A percentile compares a stretch with the other conserved stretches of the same genome.
These are phyloP conservation scores for Fraxinus angustifolia DNA, from an alignment of 305 asterid genomes.

Conservation along the genomic window DNA sequence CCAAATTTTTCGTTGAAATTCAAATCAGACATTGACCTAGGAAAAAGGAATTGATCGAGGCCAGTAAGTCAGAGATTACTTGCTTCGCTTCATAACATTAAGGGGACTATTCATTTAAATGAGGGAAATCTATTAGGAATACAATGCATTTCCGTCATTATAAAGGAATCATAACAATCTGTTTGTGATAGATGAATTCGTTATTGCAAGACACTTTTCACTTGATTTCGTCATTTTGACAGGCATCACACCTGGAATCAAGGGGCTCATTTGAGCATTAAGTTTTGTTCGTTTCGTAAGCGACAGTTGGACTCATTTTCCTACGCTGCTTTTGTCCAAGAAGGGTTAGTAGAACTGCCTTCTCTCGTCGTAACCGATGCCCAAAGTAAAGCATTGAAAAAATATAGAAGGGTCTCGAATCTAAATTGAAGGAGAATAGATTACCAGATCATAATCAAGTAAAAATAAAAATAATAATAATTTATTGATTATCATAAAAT, in stretches of 20 bases:
- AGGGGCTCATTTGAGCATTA: neutral
- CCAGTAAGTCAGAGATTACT: neutral
- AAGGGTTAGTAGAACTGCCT: neutral
- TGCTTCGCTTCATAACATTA: neutral
- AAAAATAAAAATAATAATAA: too few species aligned
- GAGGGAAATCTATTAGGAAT: neutral
- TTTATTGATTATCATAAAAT: neutral
- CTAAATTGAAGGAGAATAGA: neutral
- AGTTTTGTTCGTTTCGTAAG: neutral
- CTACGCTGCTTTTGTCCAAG: neutral
- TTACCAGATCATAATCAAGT: neutral
- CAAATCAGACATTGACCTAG: neutral
- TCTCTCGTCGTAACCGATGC: neutral
- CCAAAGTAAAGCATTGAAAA: too few species aligned
- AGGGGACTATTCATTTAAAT: neutral
- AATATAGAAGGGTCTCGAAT: neutral
- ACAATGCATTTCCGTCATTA: neutral
- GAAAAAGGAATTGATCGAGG: neutral
- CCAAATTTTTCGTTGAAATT: neutral
- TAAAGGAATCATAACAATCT: neutral
- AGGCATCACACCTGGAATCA: neutral
- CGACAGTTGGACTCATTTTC: neutral
- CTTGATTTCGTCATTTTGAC: neutral
- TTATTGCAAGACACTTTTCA: neutral
- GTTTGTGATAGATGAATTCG: neutral